These are phyloP conservation scores for Dryas octopetala DNA, from an alignment of 306 rosid genomes.

Conservation along the genomic window DNA sequence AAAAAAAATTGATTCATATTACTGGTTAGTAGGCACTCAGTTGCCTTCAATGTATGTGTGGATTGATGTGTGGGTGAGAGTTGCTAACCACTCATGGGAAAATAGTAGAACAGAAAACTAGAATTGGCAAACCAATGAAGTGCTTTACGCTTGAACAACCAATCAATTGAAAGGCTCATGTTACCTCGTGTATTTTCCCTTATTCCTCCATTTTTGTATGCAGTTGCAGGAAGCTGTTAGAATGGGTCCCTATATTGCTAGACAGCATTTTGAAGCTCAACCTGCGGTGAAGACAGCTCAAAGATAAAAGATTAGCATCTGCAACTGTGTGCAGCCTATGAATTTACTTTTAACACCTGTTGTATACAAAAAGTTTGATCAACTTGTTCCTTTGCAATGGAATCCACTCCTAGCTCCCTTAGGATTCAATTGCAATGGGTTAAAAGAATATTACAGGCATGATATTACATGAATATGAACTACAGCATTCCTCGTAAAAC, in stretches of 20 bases:
- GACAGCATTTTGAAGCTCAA: conserved; percentile 62
- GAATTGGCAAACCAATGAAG: neutral
- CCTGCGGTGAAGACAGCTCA: conserved; percentile 81
- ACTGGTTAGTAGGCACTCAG: neutral
- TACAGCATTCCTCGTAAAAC: no score
- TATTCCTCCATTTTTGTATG: conserved; percentile 12
- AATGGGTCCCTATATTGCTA: conserved; percentile 68
- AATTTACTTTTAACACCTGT: neutral
- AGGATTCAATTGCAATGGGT: neutral
- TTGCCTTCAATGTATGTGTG: neutral
- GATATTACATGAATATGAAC: no score
- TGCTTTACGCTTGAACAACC: neutral
- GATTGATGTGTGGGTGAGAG: neutral
- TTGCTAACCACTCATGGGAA: neutral
- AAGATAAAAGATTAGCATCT: conserved; percentile 45
- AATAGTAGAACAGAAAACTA: neutral
- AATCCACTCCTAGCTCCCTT: no score
- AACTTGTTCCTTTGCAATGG: no score
- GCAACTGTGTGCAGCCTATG: conserved; percentile 1
- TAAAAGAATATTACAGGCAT: neutral
- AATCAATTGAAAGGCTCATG: neutral
- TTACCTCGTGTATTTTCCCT: neutral
- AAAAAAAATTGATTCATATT: neutral
- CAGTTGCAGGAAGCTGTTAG: conserved; percentile 77
- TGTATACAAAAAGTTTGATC: neutral